A percentile compares a stretch with the other conserved stretches of the same genome.
Conservation (phyloP, 2,329 filamentous ascomycete species). For the Trichoderma sp. region DNA sequence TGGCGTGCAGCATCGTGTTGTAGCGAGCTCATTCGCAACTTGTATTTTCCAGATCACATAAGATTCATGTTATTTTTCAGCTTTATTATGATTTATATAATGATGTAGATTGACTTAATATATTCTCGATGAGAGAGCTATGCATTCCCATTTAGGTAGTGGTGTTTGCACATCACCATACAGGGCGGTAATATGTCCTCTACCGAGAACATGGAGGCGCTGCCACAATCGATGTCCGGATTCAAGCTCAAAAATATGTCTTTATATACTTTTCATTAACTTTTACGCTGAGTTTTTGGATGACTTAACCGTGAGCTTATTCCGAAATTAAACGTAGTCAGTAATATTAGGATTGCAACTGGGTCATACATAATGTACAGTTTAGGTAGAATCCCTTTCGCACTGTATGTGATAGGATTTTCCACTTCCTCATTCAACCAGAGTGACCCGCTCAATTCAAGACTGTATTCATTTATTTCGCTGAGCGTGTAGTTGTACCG, state of each 20-base stretch:
- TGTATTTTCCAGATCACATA: background rate
- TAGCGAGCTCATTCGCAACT: background rate
- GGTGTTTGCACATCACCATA: background rate
- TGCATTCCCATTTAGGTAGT: background rate
- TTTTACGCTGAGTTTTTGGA: background rate
- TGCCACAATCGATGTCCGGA: background rate
- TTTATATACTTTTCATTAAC: background rate
- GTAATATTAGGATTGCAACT: background rate
- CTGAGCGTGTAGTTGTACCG: background rate
- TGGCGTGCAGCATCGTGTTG: background rate
- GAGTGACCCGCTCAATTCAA: background rate
- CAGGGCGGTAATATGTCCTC: background rate
- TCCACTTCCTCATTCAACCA: conserved; percentile 5
- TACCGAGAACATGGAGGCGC: background rate
- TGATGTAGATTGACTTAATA: background rate
- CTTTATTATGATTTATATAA: background rate
- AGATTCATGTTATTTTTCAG: background rate
- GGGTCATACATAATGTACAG: background rate
- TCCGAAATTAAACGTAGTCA: background rate
- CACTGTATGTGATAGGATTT: conserved; percentile 22
- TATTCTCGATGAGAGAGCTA: background rate
- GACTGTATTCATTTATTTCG: background rate
- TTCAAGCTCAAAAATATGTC: background rate
- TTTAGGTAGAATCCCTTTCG: background rate
- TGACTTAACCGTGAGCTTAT: background rate